Percentiles rank a stretch among this genome's conserved stretches.
Conservation (phyloP, 164 flowering plant genomes). For the Nelumbo lutea region DNA sequence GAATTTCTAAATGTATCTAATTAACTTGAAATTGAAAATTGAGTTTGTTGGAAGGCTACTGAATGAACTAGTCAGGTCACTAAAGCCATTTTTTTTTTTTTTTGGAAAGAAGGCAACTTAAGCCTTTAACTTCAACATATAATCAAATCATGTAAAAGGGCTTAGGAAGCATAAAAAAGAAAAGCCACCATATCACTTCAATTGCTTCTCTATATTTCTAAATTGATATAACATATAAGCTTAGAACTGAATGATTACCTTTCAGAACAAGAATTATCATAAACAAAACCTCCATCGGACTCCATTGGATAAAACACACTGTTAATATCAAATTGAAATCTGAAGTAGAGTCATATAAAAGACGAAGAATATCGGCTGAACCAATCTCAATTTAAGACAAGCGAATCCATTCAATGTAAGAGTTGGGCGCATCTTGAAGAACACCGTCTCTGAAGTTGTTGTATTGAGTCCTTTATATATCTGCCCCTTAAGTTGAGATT, state of each 20-base stretch:
- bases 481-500: conserved; percentile 21
- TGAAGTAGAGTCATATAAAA: not conserved
- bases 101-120: no score
- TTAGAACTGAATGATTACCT: not conserved
- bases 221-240: not conserved
- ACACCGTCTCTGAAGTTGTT: conserved; percentile 46
- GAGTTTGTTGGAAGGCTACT: no score
- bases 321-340: not conserved
- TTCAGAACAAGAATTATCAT: not conserved
- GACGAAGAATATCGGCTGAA: conserved; percentile 54
- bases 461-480: conserved; percentile 24
- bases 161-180: no score
- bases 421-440: conserved; percentile 79
- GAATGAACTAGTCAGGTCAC: no score
- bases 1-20: no score
- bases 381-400: conserved; percentile 69
- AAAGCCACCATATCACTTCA: not conserved
- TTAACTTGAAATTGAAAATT: no score
- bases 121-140: no score
- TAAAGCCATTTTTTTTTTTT: no score
- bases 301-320: no score
- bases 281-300: no score
- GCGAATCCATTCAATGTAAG: conserved; percentile 62
- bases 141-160: no score
- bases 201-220: no score